phyloP scores from a whole-genome alignment of 2,329 filamentous ascomycete genomes.

The Raffaelea albimanens region DNA sequence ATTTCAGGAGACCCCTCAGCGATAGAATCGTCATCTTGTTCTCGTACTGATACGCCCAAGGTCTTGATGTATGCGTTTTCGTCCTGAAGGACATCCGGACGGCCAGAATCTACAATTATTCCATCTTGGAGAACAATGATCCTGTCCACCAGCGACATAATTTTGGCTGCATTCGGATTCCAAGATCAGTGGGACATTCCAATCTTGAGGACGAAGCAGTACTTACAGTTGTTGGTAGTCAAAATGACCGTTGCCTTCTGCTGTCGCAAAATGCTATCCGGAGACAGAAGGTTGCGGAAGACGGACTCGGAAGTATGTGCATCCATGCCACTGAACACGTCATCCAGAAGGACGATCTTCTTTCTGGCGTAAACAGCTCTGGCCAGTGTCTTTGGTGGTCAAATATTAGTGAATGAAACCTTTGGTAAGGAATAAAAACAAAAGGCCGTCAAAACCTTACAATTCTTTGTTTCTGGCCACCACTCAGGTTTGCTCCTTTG shows the following conservation, averaged over 20 bases:
- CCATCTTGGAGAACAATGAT: background rate
- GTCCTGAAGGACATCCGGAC: background rate
- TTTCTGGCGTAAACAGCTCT: background rate
- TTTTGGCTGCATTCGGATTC: background rate
- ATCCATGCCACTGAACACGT: conserved; percentile 3
- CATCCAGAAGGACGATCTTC: background rate
- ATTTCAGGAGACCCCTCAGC: too few relatives aligned
- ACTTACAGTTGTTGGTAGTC: background rate
- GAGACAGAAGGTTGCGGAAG: background rate
- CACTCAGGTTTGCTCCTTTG: conserved; percentile 45
- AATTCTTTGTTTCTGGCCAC: conserved; percentile 32
- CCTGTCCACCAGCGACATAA: background rate
- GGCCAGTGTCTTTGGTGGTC: too few relatives aligned
- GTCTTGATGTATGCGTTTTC: background rate
- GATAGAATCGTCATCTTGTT: background rate
- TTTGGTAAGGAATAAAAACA: too few relatives aligned
- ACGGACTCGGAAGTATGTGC: background rate
- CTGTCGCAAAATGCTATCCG: background rate
- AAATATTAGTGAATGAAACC: too few relatives aligned
- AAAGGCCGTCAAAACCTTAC: too few relatives aligned
- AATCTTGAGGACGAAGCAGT: background rate
- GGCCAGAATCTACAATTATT: background rate
- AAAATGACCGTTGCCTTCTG: background rate
- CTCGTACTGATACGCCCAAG: background rate
- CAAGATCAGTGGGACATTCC: background rate